Evolutionary conservation across 805 yeast species (phyloP), one percentile per base, ranked within the genome.

Genomic region (Candida xiaguanensis): DNA sequence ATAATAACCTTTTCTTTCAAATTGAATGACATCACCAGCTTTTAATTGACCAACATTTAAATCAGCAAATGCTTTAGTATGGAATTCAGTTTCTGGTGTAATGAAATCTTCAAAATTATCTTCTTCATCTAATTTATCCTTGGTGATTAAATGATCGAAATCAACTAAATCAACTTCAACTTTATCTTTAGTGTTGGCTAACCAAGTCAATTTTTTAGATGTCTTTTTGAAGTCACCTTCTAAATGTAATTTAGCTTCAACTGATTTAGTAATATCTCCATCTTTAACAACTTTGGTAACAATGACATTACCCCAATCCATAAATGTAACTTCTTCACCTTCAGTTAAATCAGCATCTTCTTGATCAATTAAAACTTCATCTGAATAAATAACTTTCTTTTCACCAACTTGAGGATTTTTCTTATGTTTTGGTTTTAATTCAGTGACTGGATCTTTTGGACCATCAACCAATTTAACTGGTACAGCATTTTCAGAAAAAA

Each of bases 231-330:
- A 91, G 63, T 91, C 98, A 67, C 98, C 98, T 50, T 86, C 96
- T 57, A 91, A 75, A 63, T 91, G 84, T 53, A 91, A 72, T 52
- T 79, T 82, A 41, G 88, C 96, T 39, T 78, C 83, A 45, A 91
- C 69, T 3, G 82, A 69, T 34, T 70, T 72, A 40, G 84, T 84
- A 27, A 70, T 47, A 34, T 64, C 75, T 43, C 76, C 84, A 47
- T 78, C 80, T 60, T 77, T 81, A 59, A 66, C 67, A 56, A 90
- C 75, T 60, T 78, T 78, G 49, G 83, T 77, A 49, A 90, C 70
- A 49, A 91, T 84, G 42, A 80, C 85, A 61, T 91, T 91, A 75
- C 97, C 98, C 98, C 98, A 91, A 67, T 91, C 97, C 98, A 91
- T 91, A 55, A 91, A 77, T n/a, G 98, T 91, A 47, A 90, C 73